A percentile compares a stretch with the other conserved stretches of the same genome.
phyloP scores from a whole-genome alignment of 345 rosid genomes.

The Hypericum perforatum region DNA sequence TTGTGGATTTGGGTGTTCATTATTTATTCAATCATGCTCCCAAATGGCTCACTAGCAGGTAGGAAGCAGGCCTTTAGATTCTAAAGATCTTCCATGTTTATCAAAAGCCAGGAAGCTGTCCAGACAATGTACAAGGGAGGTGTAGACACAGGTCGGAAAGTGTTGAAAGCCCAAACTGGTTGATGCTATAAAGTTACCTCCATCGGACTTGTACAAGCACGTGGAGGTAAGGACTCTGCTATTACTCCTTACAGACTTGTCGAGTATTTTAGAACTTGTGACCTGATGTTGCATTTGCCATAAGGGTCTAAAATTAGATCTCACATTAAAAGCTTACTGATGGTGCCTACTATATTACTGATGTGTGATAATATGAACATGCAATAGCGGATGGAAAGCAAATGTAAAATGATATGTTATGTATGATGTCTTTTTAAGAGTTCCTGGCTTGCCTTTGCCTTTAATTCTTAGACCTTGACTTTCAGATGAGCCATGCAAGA shows the following conservation, averaged over 20 bases:
- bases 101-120: conserved; percentile 69
- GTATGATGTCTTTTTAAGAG: too few relatives aligned
- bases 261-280: too few relatives aligned
- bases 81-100: conserved; percentile 15
- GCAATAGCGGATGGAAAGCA: too few relatives aligned
- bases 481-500: too few relatives aligned
- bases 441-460: too few relatives aligned
- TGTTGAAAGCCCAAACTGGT: conserved; percentile 86
- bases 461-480: too few relatives aligned
- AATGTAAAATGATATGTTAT: too few relatives aligned
- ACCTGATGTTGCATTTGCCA: too few relatives aligned
- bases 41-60: neutral
- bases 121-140: conserved; percentile 58
- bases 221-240: conserved; percentile 57
- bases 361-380: too few relatives aligned
- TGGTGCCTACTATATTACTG: too few relatives aligned
- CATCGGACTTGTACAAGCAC: conserved; percentile 68
- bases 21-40: neutral
- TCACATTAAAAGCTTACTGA: too few relatives aligned
- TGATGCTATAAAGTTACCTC: conserved; percentile 85
- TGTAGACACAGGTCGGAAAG: conserved; percentile 57
- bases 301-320: too few relatives aligned
- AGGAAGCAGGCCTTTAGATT: conserved; percentile 1
- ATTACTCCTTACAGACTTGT: neutral
- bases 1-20: neutral